These are phyloP conservation scores for Coniferiporia weirii DNA, from an alignment of 1,284 basidiomycete genomes.

Conservation along the genomic window DNA sequence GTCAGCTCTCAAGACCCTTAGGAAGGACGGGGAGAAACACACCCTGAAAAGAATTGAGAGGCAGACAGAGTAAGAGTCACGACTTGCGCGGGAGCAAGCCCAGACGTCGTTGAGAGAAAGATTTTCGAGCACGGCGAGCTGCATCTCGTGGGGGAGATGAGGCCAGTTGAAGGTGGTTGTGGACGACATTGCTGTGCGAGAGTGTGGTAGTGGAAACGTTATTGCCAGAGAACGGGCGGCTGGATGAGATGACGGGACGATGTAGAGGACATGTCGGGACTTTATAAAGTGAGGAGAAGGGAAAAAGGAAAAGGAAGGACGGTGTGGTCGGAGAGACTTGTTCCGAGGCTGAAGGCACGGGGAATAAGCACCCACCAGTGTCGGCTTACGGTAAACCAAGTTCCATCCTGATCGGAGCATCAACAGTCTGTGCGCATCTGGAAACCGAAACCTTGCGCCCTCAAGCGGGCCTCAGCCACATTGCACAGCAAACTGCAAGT, in stretches of 20 bases:
- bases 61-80: conserved; percentile 46
- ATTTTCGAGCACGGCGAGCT: conserved; percentile 48
- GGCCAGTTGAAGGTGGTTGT: conserved; percentile 35
- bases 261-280: background rate
- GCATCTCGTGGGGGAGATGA: conserved; percentile 59
- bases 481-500: too few relatives aligned
- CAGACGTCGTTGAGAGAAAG: conserved; percentile 40
- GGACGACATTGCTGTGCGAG: background rate
- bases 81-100: conserved; percentile 28
- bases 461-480: background rate
- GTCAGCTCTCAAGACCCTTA: background rate
- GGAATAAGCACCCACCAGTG: conserved; percentile 13
- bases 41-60: conserved; percentile 58
- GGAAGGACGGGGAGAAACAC: background rate
- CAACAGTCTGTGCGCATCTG: background rate
- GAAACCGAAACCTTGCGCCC: background rate
- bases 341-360: conserved; percentile 4
- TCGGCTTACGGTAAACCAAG: background rate
- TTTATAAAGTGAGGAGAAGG: background rate
- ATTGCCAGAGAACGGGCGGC: background rate
- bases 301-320: too few relatives aligned
- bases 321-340: background rate
- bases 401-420: conserved; percentile 3
- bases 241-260: background rate
- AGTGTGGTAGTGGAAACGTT: background rate